Percentiles rank a stretch among this genome's conserved stretches.
phyloP scores from a whole-genome alignment of 306 rosid genomes.

The Malus fusca region DNA sequence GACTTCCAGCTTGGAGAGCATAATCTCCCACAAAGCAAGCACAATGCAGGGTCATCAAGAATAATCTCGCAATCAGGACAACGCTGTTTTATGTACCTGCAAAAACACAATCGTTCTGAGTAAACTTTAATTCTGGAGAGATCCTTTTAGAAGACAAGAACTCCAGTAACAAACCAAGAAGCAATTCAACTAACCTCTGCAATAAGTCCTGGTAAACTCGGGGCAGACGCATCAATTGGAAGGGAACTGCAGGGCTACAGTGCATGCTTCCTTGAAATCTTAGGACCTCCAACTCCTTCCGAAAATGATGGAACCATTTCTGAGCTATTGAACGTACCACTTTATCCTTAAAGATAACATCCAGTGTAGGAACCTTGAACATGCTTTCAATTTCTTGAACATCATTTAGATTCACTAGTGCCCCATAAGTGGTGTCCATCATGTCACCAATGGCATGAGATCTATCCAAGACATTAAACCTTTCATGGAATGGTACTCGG shows the following conservation, averaged over 20 bases:
- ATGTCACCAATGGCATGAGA: constrained; percentile 35
- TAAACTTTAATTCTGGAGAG: neutral
- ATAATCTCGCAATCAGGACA: constrained; percentile 60
- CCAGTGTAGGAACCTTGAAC: constrained; percentile 73
- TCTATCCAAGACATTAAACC: constrained; percentile 43
- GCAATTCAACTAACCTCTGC: constrained; percentile 58
- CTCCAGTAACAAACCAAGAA: neutral
- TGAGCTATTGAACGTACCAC: constrained; percentile 43
- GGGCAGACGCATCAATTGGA: constrained; percentile 78
- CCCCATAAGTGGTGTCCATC: constrained; percentile 35
- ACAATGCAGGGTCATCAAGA: constrained; percentile 79
- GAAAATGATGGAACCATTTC: constrained; percentile 69
- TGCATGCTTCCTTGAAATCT: constrained; percentile 34
- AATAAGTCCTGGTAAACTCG: constrained; percentile 77
- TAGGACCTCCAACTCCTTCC: constrained; percentile 43
- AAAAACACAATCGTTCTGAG: neutral
- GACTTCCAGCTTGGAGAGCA: constrained; percentile 86
- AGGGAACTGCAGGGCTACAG: constrained; percentile 75
- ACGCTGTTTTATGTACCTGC: constrained; percentile 75
- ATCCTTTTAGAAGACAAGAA: neutral
- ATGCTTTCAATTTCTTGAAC: constrained; percentile 64
- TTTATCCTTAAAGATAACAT: constrained; percentile 63
- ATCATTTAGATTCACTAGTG: constrained; percentile 44
- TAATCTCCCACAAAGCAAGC: constrained; percentile 87
- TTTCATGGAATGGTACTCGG: constrained; percentile 55